Percentiles rank a stretch among this genome's conserved stretches.
Evolutionary conservation across 441 rosid species (phyloP).

Genomic region (Corymbia citriodora): DNA sequence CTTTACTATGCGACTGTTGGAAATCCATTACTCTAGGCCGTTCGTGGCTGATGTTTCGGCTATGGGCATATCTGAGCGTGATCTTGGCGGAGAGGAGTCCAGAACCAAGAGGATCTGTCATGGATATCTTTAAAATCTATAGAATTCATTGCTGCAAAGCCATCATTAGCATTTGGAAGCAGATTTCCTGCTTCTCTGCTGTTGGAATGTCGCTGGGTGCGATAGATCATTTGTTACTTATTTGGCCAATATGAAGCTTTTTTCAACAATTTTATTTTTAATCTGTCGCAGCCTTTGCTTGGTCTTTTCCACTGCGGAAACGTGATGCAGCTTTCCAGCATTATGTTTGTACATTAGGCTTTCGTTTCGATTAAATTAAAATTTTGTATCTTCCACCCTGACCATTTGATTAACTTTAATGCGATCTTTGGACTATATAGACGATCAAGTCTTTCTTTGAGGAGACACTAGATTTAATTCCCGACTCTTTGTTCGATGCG

Average conservation of each 20-base stretch:
- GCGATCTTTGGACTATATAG: slow-evolving; percentile 30
- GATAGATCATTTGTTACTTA: background rate
- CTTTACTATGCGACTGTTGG: background rate
- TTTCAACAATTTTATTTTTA: background rate
- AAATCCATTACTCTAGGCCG: background rate
- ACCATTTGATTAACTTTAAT: background rate
- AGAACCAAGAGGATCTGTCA: no score
- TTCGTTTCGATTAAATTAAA: background rate
- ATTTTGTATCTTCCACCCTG: background rate
- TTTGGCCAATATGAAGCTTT: background rate
- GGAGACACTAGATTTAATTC: slow-evolving; percentile 66
- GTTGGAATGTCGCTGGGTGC: background rate
- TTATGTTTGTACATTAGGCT: background rate
- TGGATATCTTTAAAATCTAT: no score
- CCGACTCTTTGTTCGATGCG: slow-evolving; percentile 65
- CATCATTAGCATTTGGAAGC: background rate
- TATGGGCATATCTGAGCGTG: background rate
- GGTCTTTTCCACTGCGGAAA: slow-evolving; percentile 63
- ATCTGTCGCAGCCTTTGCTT: slow-evolving; percentile 63
- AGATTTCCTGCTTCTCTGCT: no score
- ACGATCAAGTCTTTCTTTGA: slow-evolving; percentile 71
- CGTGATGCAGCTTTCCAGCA: slow-evolving; percentile 63
- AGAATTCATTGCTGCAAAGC: no score
- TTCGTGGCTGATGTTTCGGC: background rate
- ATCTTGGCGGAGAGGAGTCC: background rate